A percentile compares a stretch with the other conserved stretches of the same genome.
These are phyloP conservation scores for Diutina ranongensis DNA, from an alignment of 1,139 yeast genomes.

Conservation along the genomic window DNA sequence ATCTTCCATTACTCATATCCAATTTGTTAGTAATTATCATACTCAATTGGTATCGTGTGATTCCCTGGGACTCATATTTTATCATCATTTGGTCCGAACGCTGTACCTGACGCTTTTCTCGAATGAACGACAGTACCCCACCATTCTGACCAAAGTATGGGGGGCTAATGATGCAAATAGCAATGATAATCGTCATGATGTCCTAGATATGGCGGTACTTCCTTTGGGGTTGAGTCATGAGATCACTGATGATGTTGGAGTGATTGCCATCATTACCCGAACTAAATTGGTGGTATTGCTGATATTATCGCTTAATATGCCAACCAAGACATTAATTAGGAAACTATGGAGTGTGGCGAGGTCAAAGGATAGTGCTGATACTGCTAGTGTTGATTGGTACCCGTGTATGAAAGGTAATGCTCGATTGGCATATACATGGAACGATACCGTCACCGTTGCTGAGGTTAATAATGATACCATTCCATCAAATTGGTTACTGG, in stretches of 20 bases:
- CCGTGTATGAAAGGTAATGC: slow-evolving; percentile 31
- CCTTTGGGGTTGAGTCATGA: slow-evolving; percentile 45
- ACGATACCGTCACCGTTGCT: slow-evolving; percentile 41
- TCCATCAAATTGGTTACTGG: slow-evolving; percentile 19
- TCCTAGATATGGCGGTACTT: slow-evolving; percentile 16
- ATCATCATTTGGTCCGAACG: slow-evolving; percentile 43
- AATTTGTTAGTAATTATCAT: slow-evolving; percentile 46
- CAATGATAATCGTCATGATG: slow-evolving; percentile 19
- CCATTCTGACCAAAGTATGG: slow-evolving; percentile 36
- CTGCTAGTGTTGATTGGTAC: slow-evolving; percentile 46
- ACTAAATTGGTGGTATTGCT: slow-evolving; percentile 42
- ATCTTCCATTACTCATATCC: slow-evolving; percentile 20
- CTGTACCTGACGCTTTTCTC: slow-evolving; percentile 18
- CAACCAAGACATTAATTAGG: slow-evolving; percentile 19
- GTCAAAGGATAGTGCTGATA: slow-evolving; percentile 30
- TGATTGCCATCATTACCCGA: slow-evolving; percentile 51
- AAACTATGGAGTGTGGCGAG: neutral
- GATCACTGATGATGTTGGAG: slow-evolving; percentile 43
- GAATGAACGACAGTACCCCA: neutral
- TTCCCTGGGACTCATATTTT: slow-evolving; percentile 43
- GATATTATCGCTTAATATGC: slow-evolving; percentile 35
- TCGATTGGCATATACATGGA: slow-evolving; percentile 57
- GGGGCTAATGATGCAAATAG: slow-evolving; percentile 34
- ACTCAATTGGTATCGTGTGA: slow-evolving; percentile 52
- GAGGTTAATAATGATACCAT: slow-evolving; percentile 32